Evolutionary conservation across 148 eudicot genomes (phyloP), one percentile per base, ranked within the genome.

Genomic region (Cornus florida): DNA sequence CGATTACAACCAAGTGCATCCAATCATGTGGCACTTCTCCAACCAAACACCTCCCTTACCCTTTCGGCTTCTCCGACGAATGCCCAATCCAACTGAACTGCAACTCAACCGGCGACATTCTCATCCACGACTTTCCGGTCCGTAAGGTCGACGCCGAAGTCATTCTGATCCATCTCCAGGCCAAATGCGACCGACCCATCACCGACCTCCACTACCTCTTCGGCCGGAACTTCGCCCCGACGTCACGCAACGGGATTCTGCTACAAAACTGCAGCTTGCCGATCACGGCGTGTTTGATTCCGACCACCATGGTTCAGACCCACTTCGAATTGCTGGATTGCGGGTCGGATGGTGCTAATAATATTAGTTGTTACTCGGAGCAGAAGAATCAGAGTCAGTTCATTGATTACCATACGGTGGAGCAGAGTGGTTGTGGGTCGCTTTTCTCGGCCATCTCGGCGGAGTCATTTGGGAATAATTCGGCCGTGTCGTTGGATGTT

Each of bases 11-110:
- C 16, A 70, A 38, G 1, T 85, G 86, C 70, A 57, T 73, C 64
- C 78, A 33, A 16, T 28, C 81, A 22, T 87, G 90, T 41, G 88
- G 90, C 5, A 20, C 4, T 43, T 43, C 48, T 43, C 48, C 48
- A 9, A 43, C 72, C 38, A 71, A 60, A 31, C 43, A 39, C 13
- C 43, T 86, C 33, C 85, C 82, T 0, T 89, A 56, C 81, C 88
- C 89, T 3, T 89, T 89, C 67, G 91, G 91, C 16, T 89, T 89
- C 82, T 86, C 91, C 67, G 13, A 85, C 60, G 85, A 78, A 75
- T 86, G 91, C 81, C 69, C 69, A n/a, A 83, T 89, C 79, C 89
- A 28, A 7, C 85, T 89, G 23, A 83, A 83, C 65, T 89, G 91
- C 81, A 75, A 84, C 10, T 17, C 74, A 10, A 80, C 79, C 46